These are phyloP conservation scores for Musa acuminata DNA, from an alignment of 176 grass and related monocot species.

Conservation along the genomic window DNA sequence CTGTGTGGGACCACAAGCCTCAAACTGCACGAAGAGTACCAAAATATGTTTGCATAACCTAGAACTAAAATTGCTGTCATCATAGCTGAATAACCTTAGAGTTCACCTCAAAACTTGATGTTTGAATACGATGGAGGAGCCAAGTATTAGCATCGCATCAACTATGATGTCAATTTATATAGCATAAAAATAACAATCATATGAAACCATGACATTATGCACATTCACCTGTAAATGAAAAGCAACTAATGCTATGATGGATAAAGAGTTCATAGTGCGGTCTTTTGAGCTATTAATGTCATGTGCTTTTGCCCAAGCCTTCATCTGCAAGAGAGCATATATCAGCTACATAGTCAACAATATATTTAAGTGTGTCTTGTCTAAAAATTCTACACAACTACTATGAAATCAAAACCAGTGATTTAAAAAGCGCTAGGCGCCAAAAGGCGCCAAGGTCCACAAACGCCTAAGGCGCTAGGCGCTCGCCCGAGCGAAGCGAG, in stretches of 20 bases:
- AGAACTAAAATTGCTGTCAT: too few species aligned
- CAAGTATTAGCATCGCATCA: background rate
- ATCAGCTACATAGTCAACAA: background rate
- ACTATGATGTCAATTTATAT: background rate
- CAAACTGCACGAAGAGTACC: too few species aligned
- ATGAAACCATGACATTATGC: slow-evolving; percentile 11
- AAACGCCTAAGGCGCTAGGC: too few species aligned
- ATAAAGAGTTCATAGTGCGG: slow-evolving; percentile 82
- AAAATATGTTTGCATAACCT: too few species aligned
- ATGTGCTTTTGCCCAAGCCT: slow-evolving; percentile 75
- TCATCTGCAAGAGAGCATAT: slow-evolving; percentile 48
- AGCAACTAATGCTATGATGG: slow-evolving; percentile 79
- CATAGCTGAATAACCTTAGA: too few species aligned
- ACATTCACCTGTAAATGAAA: slow-evolving; percentile 87
- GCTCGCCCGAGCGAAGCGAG: too few species aligned
- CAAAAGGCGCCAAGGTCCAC: too few species aligned
- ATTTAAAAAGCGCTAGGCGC: too few species aligned
- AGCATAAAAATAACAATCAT: slow-evolving; percentile 7
- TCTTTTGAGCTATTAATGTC: slow-evolving; percentile 70
- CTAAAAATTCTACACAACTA: background rate
- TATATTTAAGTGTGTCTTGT: slow-evolving; percentile 10
- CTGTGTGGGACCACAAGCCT: too few species aligned
- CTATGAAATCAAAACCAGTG: background rate
- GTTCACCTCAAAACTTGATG: background rate
- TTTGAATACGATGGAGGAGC: background rate